phyloP scores from a whole-genome alignment of 2,329 filamentous ascomycete genomes.

The Fusarium tanahbumbuense region DNA sequence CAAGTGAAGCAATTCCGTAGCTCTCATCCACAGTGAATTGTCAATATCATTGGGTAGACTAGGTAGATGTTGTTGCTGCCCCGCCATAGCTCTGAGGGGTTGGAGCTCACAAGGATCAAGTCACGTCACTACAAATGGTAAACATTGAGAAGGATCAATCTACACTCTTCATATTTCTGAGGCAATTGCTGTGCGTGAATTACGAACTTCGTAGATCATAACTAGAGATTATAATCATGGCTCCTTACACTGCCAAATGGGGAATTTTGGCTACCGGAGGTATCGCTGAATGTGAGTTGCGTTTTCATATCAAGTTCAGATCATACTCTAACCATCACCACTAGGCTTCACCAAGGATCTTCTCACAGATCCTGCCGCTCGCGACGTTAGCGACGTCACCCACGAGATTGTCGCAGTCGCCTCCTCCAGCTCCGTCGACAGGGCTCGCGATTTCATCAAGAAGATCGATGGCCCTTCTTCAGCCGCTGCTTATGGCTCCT shows the following conservation, averaged over 20 bases:
- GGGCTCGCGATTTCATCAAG: constrained; percentile 78
- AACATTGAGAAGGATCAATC: not conserved
- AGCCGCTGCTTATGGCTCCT: constrained; percentile 81
- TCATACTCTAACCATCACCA: not conserved
- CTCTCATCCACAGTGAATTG: constrained; percentile 2
- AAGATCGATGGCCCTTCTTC: constrained; percentile 75
- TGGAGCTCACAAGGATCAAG: constrained; percentile 18
- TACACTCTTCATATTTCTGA: not conserved
- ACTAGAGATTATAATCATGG: constrained; percentile 48
- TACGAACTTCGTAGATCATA: constrained; percentile 12
- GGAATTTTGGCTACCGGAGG: constrained; percentile 71
- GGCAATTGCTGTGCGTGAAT: not conserved
- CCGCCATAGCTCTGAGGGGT: constrained; percentile 33
- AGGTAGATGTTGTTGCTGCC: constrained; percentile 6
- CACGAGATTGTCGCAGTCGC: constrained; percentile 84
- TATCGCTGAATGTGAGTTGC: constrained; percentile 65
- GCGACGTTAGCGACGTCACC: constrained; percentile 76
- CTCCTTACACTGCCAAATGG: constrained; percentile 66
- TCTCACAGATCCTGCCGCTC: constrained; percentile 75
- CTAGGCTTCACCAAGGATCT: constrained; percentile 80
- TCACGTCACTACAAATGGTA: constrained; percentile 23
- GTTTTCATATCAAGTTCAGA: not conserved
- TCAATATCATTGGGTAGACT: constrained; percentile 13
- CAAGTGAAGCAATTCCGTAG: constrained; percentile 25
- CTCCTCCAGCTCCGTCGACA: constrained; percentile 77